Evolutionary conservation across 1,284 basidiomycete genomes (phyloP).

Genomic region (Fomes fomentarius): DNA sequence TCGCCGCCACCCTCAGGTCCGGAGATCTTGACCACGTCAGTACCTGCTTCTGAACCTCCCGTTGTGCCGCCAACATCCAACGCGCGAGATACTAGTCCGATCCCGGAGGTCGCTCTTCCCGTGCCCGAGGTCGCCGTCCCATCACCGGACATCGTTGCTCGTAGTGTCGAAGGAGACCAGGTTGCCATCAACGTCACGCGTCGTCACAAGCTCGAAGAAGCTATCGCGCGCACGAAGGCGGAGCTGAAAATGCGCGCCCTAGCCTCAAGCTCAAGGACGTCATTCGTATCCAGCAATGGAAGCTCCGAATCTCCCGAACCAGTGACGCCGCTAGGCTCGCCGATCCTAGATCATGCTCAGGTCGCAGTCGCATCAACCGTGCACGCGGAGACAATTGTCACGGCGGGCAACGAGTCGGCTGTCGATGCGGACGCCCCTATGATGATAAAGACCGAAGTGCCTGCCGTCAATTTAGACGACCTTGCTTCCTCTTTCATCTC

Average conservation of each 20-base stretch:
- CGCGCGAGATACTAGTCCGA: background rate
- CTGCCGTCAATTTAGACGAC: constrained; percentile 41
- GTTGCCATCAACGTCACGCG: constrained; percentile 1
- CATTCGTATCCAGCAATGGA: constrained; percentile 7
- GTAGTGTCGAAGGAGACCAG: background rate
- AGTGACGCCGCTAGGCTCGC: constrained; percentile 8
- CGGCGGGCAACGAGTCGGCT: background rate
- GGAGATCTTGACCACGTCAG: background rate
- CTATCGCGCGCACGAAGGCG: constrained; percentile 10
- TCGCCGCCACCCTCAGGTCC: background rate
- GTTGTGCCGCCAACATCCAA: background rate
- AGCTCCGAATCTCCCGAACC: constrained; percentile 21
- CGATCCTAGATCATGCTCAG: background rate
- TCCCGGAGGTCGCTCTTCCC: background rate
- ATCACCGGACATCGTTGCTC: background rate
- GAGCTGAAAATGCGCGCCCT: constrained; percentile 1
- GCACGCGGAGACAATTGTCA: background rate
- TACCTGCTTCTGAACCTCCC: background rate
- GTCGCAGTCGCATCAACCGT: background rate
- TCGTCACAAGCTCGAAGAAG: constrained; percentile 2
- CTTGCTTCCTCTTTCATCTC: constrained; percentile 57
- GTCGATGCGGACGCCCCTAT: background rate
- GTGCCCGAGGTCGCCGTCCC: background rate
- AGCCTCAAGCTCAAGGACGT: constrained; percentile 3
- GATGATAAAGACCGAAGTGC: constrained; percentile 1